Percentiles rank a stretch among this genome's conserved stretches.
These are phyloP conservation scores for Chaetothyriales sp. DNA, from an alignment of 2,329 filamentous ascomycete species.

Conservation along the genomic window DNA sequence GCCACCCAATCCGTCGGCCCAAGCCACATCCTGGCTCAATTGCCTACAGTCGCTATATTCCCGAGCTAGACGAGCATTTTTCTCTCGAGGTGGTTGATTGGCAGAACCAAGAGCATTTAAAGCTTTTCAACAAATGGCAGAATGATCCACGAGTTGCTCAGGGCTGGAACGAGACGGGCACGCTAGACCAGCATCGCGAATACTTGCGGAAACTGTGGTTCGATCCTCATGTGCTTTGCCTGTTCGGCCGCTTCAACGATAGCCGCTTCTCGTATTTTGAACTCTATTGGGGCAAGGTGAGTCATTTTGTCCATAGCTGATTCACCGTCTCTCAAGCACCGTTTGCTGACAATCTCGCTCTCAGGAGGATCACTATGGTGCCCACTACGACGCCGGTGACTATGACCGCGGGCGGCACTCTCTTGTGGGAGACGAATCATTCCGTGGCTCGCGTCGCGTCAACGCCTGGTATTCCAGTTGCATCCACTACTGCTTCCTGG, in stretches of 20 bases:
- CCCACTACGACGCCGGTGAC: constrained; percentile 42
- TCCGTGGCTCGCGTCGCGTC: constrained; percentile 43
- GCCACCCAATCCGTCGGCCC: constrained; percentile 56
- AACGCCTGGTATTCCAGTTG: constrained; percentile 45
- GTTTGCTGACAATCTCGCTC: constrained; percentile 8
- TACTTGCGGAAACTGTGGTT: constrained; percentile 56
- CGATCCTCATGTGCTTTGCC: constrained; percentile 57
- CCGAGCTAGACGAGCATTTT: constrained; percentile 61
- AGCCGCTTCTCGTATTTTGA: constrained; percentile 65
- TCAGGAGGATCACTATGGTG: constrained; percentile 48
- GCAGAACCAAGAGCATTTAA: constrained; percentile 48
- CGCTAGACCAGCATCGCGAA: constrained; percentile 57
- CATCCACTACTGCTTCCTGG: constrained; percentile 48
- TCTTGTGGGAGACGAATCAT: constrained; percentile 43
- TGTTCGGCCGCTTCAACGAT: constrained; percentile 60
- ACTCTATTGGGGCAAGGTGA: constrained; percentile 60
- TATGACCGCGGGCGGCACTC: constrained; percentile 51
- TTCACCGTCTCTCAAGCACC: constrained; percentile 27
- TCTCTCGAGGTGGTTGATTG: constrained; percentile 62
- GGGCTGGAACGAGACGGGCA: constrained; percentile 69
- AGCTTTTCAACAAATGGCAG: constrained; percentile 68
- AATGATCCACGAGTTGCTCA: constrained; percentile 70
- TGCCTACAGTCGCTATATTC: constrained; percentile 67
- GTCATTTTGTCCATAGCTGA: too few species aligned
- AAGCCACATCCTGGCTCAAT: constrained; percentile 59